Evolutionary conservation across 2,329 filamentous ascomycete genomes (phyloP).

Genomic region (Endothia cerciana): DNA sequence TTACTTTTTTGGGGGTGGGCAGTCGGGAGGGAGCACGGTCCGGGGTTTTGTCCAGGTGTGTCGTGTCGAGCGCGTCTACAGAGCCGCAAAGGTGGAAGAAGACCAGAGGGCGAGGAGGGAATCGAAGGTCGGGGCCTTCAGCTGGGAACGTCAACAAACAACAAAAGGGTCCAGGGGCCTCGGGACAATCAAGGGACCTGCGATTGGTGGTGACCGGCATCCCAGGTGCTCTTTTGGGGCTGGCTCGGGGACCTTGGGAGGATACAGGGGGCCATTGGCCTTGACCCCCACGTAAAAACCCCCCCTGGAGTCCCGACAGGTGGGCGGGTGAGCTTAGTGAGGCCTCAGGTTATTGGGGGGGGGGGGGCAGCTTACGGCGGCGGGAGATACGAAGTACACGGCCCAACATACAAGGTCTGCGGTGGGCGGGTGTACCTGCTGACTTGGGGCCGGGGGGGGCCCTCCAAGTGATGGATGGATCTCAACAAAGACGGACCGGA

Average conservation of each 20-base stretch:
- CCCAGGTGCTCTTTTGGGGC: neutral
- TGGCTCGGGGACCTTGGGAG: slow-evolving; percentile 1
- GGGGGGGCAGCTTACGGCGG: neutral
- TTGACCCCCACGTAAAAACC: no score
- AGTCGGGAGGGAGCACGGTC: no score
- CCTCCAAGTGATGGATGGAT: neutral
- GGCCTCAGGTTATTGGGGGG: neutral
- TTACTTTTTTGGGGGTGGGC: neutral
- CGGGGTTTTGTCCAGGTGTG: no score
- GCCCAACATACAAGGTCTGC: neutral
- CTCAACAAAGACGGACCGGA: slow-evolving; percentile 14
- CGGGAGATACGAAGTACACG: neutral
- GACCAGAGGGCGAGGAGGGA: neutral
- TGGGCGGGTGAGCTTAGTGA: neutral
- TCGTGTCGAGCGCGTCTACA: no score
- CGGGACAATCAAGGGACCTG: neutral
- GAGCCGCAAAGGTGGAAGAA: neutral
- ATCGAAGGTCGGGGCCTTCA: neutral
- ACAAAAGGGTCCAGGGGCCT: neutral
- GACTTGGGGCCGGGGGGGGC: no score
- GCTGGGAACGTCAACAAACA: neutral
- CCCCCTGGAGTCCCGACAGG: slow-evolving; percentile 6
- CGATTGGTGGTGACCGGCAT: slow-evolving; percentile 1
- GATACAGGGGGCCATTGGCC: neutral
- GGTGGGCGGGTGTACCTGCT: neutral